Evolutionary conservation across 2,329 filamentous ascomycete genomes (phyloP), one percentile per base, ranked within the genome.

Genomic region (Sclerotinia trifoliorum): DNA sequence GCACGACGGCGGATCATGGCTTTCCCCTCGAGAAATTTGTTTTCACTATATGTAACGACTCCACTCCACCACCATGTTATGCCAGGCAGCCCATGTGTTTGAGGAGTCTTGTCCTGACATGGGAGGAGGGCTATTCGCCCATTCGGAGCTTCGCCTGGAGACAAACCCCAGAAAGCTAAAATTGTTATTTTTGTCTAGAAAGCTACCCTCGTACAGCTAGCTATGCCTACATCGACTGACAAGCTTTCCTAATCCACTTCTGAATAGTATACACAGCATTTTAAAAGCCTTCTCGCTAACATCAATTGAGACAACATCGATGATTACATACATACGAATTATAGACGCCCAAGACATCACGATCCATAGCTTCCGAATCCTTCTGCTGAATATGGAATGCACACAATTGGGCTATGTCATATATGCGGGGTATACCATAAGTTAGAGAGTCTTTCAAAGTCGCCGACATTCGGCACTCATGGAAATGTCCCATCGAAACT

Each of bases 11-110:
- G 57, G 48, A 32, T 46, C 26, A 61, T 48, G 42, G 42, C 35
- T 61, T 49, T 49, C n/a, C 55, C 32, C 55, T 57, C 39, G 32
- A 57, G 13, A 57, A 17, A 57, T 57, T 57, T 57, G 32, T 57
- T 57, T 57, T 24, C 32, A 39, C n/a, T 57, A 32, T 24, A 57
- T 32, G 55, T 57, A 32, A 57, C n/a, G 21, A 57, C 55, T 57
- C 55, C 55, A 42, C 55, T 42, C 39, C 55, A 42, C 39, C 55
- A 42, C 54, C 29, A 35, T 39, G 11, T 57, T 39, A 39, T 39
- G 54, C 54, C 35, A 56, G 54, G 32, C 32, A 17, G 35, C 32
- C 32, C 54, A 56, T 56, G 54, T n/a, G 32, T 32, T 57, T 26
- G 55, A 57, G 6, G 55, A 24, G 32, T 39, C 55, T 57, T 56